Base-by-base conservation (phyloP, 106 monocot species). In the Dendrobium catenatum region DNA sequence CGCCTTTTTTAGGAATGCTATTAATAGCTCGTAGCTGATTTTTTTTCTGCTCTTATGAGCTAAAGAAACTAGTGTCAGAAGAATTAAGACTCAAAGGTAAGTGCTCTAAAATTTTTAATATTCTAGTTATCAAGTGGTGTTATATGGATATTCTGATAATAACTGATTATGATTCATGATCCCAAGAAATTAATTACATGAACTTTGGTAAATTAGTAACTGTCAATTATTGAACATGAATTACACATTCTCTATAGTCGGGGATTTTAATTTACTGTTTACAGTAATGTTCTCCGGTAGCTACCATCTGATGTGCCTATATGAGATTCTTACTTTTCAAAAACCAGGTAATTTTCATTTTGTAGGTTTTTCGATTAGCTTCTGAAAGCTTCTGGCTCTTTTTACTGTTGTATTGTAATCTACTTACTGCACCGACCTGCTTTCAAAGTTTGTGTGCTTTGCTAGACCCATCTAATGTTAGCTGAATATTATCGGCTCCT, bases 81-180 rank as follows among this genome's bases (percentile, higher is more conserved):
- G 64, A 66, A 66, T 66, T 66, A 27, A 26, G n/a, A 66, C 26
- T 24, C 26, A 10, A 61, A 27, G 64, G 15, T 66, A 66, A 24
- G 64, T 15, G 24, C 64, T 66, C 26, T 66, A 26, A 26, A 66
- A 24, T 66, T 66, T 22, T 58, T 19, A 56, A 9, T 66, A 26
- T 66, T 66, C 24, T 66, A 66, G 64, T 6, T 26, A 66, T 66
- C 9, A 22, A 66, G 15, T 58, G 22, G 26, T 66, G 64, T 66
- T 66, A 31, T 33, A 37, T 70, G 29, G 37, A 70, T 26, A 70
- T 70, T 70, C 5, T 33, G 15, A 70, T 70, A 37, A 13, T 27
- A 19, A 26, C 67, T 68, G 26, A 70, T 33, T 37, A 70, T 64
- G 13, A 70, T 70, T 70, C 70, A 37, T 70, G 70, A 70, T 70